A percentile compares a stretch with the other conserved stretches of the same genome.
These are phyloP conservation scores for Capsicum baccatum DNA, from an alignment of 257 asterid species.

Conservation along the genomic window DNA sequence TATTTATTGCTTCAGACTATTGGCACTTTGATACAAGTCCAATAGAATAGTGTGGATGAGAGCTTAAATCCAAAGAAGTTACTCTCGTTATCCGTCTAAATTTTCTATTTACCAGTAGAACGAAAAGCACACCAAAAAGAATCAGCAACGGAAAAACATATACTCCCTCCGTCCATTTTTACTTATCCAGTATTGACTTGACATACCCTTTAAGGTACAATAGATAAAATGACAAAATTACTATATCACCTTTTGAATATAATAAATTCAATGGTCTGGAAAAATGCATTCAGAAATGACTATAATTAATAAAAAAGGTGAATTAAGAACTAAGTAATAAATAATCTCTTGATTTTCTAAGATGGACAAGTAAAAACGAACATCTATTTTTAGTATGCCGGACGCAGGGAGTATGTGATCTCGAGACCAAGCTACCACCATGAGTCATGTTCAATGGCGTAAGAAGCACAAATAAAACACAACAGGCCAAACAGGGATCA, in stretches of 20 bases:
- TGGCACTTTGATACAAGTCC: conserved; percentile 2
- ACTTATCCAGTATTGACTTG: too few species aligned
- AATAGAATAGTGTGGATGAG: neutral
- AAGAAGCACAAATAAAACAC: neutral
- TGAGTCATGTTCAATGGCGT: neutral
- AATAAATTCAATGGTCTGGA: too few species aligned
- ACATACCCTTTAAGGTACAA: too few species aligned
- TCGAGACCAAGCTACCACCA: neutral
- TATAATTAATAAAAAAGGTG: too few species aligned
- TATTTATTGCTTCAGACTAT: conserved; percentile 4
- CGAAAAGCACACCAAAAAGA: neutral
- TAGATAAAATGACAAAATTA: too few species aligned
- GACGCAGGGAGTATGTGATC: neutral
- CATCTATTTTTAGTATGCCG: too few species aligned
- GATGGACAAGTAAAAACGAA: too few species aligned
- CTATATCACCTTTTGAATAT: too few species aligned
- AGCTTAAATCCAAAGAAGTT: neutral
- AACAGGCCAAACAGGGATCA: neutral
- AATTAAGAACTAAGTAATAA: too few species aligned
- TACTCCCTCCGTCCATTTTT: too few species aligned
- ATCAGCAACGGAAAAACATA: neutral
- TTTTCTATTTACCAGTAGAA: neutral
- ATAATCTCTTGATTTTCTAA: too few species aligned
- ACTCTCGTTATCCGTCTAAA: neutral
- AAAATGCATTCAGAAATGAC: too few species aligned